Evolutionary conservation across 2,329 filamentous ascomycete species (phyloP).

Genomic region (Sclerotinia trifoliorum): DNA sequence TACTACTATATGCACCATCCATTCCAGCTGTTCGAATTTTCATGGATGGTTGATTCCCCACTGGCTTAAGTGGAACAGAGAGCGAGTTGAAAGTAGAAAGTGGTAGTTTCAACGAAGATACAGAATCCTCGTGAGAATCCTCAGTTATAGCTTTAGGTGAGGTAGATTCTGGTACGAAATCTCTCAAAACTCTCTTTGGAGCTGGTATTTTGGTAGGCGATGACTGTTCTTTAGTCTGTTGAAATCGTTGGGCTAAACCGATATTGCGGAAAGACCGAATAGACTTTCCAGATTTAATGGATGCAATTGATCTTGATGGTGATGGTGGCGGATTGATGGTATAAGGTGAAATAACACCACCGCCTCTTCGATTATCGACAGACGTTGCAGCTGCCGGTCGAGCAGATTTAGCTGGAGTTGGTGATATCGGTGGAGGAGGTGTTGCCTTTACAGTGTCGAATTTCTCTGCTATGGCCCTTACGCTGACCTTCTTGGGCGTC

Average conservation of each 20-base stretch:
- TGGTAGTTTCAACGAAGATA: neutral
- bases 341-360: constrained; percentile 34
- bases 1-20: constrained; percentile 19
- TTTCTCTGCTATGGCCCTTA: constrained; percentile 37
- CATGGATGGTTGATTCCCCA: neutral
- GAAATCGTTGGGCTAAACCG: constrained; percentile 6
- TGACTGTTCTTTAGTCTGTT: constrained; percentile 9
- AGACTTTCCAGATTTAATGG: constrained; percentile 28
- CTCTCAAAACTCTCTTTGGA: constrained; percentile 23
- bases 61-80: constrained; percentile 14
- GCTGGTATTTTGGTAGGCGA: constrained; percentile 32
- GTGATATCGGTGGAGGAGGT: constrained; percentile 26
- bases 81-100: neutral
- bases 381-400: constrained; percentile 10
- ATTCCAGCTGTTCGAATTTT: neutral
- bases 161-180: constrained; percentile 11
- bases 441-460: constrained; percentile 29
- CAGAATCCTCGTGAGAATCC: constrained; percentile 6
- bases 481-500: constrained; percentile 26
- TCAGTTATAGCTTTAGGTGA: neutral
- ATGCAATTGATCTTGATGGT: constrained; percentile 34
- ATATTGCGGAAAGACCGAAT: constrained; percentile 22
- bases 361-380: constrained; percentile 7
- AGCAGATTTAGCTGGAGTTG: constrained; percentile 18
- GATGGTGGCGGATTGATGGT: constrained; percentile 34